Percentiles rank a stretch among this genome's conserved stretches.
Evolutionary conservation across 2,329 filamentous ascomycete species (phyloP).

Genomic region (Ophiostoma himal-ulmi): DNA sequence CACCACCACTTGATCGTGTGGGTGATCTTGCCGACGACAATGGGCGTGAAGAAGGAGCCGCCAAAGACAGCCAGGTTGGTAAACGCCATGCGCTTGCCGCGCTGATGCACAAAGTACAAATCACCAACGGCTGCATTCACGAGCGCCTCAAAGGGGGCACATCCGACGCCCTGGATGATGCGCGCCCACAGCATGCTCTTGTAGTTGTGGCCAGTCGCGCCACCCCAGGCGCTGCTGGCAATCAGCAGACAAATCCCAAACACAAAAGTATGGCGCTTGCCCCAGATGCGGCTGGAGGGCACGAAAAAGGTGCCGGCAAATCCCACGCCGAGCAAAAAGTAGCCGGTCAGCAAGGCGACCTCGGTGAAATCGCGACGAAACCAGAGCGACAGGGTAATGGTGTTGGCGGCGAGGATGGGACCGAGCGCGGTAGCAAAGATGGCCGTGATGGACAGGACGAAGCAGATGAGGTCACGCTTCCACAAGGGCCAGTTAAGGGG

Average conservation of each 20-base stretch:
- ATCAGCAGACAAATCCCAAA: constrained; percentile 70
- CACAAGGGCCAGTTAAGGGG: constrained; percentile 80
- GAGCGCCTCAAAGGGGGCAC: constrained; percentile 83
- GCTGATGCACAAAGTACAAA: constrained; percentile 75
- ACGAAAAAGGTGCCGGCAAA: constrained; percentile 79
- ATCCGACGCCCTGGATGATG: constrained; percentile 77
- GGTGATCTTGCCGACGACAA: constrained; percentile 85
- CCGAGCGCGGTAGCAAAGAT: constrained; percentile 80
- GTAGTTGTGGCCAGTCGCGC: constrained; percentile 62
- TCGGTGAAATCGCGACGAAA: constrained; percentile 64
- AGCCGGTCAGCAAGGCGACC: constrained; percentile 77
- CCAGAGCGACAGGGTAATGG: constrained; percentile 65
- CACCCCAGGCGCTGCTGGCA: constrained; percentile 71
- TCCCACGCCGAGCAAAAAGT: constrained; percentile 77
- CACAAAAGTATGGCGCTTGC: constrained; percentile 83
- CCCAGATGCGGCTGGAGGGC: constrained; percentile 82
- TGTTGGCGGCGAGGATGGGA: constrained; percentile 83
- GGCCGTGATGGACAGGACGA: constrained; percentile 69
- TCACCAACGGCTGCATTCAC: constrained; percentile 88
- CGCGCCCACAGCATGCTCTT: constrained; percentile 68
- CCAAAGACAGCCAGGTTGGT: constrained; percentile 54
- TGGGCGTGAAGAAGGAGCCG: constrained; percentile 64
- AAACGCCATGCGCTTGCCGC: constrained; percentile 82
- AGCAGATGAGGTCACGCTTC: constrained; percentile 74
- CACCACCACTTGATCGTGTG: constrained; percentile 71